Percentiles rank a stretch among this genome's conserved stretches.
Evolutionary conservation across 2,329 filamentous ascomycete genomes (phyloP).

Genomic region (Sarocladium kiliense): DNA sequence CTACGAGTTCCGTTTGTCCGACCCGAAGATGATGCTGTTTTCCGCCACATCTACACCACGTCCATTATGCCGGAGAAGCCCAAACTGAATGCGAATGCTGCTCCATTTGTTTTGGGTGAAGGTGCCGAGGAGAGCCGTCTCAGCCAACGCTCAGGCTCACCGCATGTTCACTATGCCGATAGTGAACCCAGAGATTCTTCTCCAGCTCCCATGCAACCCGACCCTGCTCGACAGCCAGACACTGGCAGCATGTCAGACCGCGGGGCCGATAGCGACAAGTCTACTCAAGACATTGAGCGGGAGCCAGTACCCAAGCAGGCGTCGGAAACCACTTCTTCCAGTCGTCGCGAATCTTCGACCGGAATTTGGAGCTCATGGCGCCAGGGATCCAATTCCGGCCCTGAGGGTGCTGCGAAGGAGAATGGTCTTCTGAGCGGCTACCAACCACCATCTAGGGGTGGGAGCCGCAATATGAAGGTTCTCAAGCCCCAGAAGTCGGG

Average conservation of each 20-base stretch:
- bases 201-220: slow-evolving; percentile 28
- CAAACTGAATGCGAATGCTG: slow-evolving; percentile 50
- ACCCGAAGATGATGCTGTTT: slow-evolving; percentile 78
- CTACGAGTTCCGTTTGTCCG: slow-evolving; percentile 87
- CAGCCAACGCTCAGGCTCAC: slow-evolving; percentile 12
- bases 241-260: slow-evolving; percentile 36
- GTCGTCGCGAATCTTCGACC: slow-evolving; percentile 42
- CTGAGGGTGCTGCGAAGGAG: slow-evolving; percentile 50
- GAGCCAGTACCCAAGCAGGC: slow-evolving; percentile 22
- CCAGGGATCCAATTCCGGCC: slow-evolving; percentile 43
- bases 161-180: slow-evolving; percentile 15
- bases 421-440: slow-evolving; percentile 57
- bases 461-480: slow-evolving; percentile 78
- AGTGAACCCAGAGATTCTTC: slow-evolving; percentile 23
- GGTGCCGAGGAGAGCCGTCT: slow-evolving; percentile 18
- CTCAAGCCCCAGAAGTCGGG: slow-evolving; percentile 70
- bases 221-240: slow-evolving; percentile 26
- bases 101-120: slow-evolving; percentile 36
- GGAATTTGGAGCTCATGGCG: slow-evolving; percentile 71
- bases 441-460: slow-evolving; percentile 56
- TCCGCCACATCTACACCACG: slow-evolving; percentile 69
- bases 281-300: slow-evolving; percentile 15
- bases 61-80: slow-evolving; percentile 49
- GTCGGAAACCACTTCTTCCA: slow-evolving; percentile 21
- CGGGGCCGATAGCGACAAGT: slow-evolving; percentile 38